Conservation (phyloP, 805 yeast species). For the Yamadazyma olivae region DNA sequence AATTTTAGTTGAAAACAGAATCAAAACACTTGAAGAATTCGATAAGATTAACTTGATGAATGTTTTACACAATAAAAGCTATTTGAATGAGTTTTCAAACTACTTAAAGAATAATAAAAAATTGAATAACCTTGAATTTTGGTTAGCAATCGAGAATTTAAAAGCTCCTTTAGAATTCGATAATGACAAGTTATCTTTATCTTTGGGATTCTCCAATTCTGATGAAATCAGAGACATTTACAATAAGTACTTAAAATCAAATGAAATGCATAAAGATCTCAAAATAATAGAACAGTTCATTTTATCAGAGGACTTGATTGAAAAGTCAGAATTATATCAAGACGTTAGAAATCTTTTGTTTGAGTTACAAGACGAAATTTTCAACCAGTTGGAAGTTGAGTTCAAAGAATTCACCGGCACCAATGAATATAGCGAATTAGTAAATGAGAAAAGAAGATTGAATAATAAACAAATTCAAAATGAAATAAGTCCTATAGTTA, state of each 20-base stretch:
- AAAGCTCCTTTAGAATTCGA: conserved; percentile 64
- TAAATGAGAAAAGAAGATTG: conserved; percentile 3
- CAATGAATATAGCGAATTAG: conserved; percentile 5
- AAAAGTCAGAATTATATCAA: conserved; percentile 32
- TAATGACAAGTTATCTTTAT: conserved; percentile 29
- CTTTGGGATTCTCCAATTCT: conserved; percentile 42
- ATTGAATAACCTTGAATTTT: conserved; percentile 48
- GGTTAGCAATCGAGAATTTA: conserved; percentile 64
- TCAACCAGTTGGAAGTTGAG: conserved; percentile 45
- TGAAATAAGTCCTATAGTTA: conserved; percentile 27
- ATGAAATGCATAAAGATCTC: conserved; percentile 2
- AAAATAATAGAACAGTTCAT: conserved; percentile 29
- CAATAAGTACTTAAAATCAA: neutral
- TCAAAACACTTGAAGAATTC: conserved; percentile 14
- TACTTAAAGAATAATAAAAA: conserved; percentile 16
- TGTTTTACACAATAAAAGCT: conserved; percentile 46
- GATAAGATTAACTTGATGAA: conserved; percentile 30
- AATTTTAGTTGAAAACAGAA: conserved; percentile 9
- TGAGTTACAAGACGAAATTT: conserved; percentile 53
- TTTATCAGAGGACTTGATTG: conserved; percentile 10
- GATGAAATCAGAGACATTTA: conserved; percentile 52
- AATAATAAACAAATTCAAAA: conserved; percentile 16
- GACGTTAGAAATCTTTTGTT: conserved; percentile 61
- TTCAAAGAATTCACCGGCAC: conserved; percentile 9
- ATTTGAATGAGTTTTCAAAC: conserved; percentile 27